Evolutionary conservation across 1,139 yeast species (phyloP).

Genomic region (Diutina siamensis): DNA sequence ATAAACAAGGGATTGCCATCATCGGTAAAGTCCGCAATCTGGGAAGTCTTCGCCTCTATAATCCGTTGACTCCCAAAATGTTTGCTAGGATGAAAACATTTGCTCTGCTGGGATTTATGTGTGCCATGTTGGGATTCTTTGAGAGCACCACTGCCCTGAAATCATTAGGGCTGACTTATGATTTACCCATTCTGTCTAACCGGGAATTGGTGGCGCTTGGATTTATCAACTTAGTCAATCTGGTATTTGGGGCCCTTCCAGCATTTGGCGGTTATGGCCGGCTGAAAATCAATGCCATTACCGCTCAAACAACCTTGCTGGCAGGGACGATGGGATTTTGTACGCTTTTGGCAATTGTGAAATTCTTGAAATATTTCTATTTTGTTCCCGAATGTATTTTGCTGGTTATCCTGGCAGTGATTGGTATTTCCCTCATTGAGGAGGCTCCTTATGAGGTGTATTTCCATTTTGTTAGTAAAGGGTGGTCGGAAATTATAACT

Average conservation of each 20-base stretch:
- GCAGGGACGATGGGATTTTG: conserved; percentile 72
- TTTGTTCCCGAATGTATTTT: conserved; percentile 73
- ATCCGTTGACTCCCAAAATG: conserved; percentile 9
- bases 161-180: conserved; percentile 56
- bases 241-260: conserved; percentile 73
- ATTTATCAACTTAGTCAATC: conserved; percentile 52
- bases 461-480: conserved; percentile 65
- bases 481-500: conserved; percentile 68
- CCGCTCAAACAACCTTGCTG: conserved; percentile 76
- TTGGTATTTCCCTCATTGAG: conserved; percentile 69
- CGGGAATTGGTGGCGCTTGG: conserved; percentile 80
- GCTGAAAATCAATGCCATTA: conserved; percentile 75
- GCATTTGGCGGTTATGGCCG: conserved; percentile 96
- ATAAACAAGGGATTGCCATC: conserved; percentile 47
- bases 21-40: conserved; percentile 51
- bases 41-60: conserved; percentile 16
- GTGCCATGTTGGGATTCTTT: conserved; percentile 84
- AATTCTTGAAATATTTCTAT: conserved; percentile 51
- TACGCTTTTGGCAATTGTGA: conserved; percentile 55
- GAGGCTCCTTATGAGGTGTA: conserved; percentile 76
- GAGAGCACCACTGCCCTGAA: conserved; percentile 92
- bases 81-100: conserved; percentile 29
- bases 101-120: conserved; percentile 52
- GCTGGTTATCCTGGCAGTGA: conserved; percentile 69
- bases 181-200: conserved; percentile 60